Conservation (phyloP, 2,329 filamentous ascomycete genomes). For the Aspergillus glaucus region DNA sequence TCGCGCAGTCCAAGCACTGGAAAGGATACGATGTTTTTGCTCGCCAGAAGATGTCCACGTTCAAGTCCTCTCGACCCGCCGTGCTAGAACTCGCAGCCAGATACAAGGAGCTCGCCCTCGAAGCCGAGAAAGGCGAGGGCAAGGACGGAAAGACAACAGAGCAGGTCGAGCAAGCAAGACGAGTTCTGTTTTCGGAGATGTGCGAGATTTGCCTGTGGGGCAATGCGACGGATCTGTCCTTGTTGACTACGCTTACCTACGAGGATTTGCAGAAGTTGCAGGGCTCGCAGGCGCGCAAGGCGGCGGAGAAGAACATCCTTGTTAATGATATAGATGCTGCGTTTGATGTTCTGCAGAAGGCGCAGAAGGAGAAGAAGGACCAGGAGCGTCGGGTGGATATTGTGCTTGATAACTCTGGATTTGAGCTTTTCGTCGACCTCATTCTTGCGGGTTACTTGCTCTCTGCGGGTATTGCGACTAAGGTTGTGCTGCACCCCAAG, state of each 20-base stretch:
- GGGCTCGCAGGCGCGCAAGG: constrained; percentile 77
- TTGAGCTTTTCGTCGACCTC: constrained; percentile 93
- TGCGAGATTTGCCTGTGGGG: constrained; percentile 96
- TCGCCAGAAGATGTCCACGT: constrained; percentile 84
- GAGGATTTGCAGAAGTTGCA: constrained; percentile 97
- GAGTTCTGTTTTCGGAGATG: constrained; percentile 81
- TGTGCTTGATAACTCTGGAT: constrained; percentile 93
- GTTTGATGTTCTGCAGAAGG: constrained; percentile 62
- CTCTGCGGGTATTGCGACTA: constrained; percentile 75
- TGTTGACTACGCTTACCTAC: constrained; percentile 82
- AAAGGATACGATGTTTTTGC: constrained; percentile 84
- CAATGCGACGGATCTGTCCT: constrained; percentile 88
- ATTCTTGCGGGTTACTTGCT: constrained; percentile 87
- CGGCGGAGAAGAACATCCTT: constrained; percentile 83
- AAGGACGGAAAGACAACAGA: constrained; percentile 27
- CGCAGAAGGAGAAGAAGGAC: constrained; percentile 56
- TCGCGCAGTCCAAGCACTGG: constrained; percentile 74
- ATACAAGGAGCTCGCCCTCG: constrained; percentile 66
- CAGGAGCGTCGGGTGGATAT: constrained; percentile 77
- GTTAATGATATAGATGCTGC: constrained; percentile 74
- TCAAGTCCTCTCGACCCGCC: constrained; percentile 82
- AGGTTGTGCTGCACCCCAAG: constrained; percentile 85
- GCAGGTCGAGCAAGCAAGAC: constrained; percentile 61
- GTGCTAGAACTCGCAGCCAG: constrained; percentile 74
- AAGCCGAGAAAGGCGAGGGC: constrained; percentile 55